phyloP scores from a whole-genome alignment of 768 basidiomycete genomes.

The Mycena rosella region DNA sequence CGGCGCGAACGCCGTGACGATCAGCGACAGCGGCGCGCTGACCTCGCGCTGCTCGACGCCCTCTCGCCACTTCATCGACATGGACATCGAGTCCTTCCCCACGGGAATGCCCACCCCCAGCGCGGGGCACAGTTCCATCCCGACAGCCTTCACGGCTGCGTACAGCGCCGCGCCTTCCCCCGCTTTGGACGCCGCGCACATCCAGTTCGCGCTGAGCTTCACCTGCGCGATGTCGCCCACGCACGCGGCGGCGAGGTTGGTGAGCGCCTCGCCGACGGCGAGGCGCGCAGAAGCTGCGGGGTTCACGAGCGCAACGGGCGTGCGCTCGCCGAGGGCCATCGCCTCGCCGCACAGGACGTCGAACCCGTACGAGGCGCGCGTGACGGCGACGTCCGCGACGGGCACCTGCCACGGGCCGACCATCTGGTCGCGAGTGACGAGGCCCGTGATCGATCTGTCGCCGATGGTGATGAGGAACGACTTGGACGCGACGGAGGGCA shows the following conservation, averaged over 20 bases:
- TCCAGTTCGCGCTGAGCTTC: conserved; percentile 99
- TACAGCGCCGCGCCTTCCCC: conserved; percentile 93
- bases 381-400: conserved; percentile 97
- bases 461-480: conserved; percentile 99
- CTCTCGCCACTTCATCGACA: conserved; percentile 94
- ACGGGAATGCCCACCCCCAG: conserved; percentile 96
- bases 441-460: conserved; percentile 92
- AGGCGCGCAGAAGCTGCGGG: conserved; percentile 95
- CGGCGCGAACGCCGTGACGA: conserved; percentile 94
- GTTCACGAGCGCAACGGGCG: conserved; percentile 89
- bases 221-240: conserved; percentile 77
- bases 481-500: conserved; percentile 95
- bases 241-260: conserved; percentile 88
- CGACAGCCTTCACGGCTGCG: conserved; percentile 90
- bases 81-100: conserved; percentile 99
- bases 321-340: conserved; percentile 99
- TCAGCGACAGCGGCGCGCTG: conserved; percentile 91
- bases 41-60: conserved; percentile 80
- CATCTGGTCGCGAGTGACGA: conserved; percentile 98
- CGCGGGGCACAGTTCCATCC: conserved; percentile 93
- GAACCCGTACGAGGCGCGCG: conserved; percentile 95
- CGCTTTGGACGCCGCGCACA: conserved; percentile 92
- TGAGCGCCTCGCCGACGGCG: conserved; percentile 95
- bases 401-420: conserved; percentile 99
- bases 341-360: conserved; percentile 88